Evolutionary conservation across 176 grass and related monocot species (phyloP).

Genomic region (Ananas comosus): DNA sequence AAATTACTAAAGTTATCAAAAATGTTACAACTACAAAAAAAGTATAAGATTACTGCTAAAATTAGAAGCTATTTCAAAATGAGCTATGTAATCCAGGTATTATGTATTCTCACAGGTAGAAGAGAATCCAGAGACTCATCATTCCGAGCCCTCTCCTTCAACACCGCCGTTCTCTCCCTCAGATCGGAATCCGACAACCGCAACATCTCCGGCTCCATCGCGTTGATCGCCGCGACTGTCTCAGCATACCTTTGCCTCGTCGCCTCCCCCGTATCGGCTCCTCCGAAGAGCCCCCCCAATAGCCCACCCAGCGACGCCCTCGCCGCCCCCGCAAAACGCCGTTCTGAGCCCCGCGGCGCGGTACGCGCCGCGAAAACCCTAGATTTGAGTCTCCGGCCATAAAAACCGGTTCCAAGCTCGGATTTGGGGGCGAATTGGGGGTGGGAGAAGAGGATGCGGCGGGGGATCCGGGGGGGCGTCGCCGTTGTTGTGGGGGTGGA

Average conservation of each 20-base stretch:
- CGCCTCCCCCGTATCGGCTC: conserved; percentile 71
- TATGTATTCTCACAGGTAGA: conserved; percentile 40
- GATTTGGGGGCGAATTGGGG: conserved; percentile 14
- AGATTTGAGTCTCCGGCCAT: conserved; percentile 1
- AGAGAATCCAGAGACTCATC: conserved; percentile 75
- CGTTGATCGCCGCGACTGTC: conserved; percentile 52
- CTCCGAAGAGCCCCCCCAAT: conserved; percentile 70
- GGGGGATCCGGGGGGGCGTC: conserved; percentile 5
- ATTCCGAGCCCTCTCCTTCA: conserved; percentile 61
- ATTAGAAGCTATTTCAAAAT: no score
- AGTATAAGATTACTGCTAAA: no score
- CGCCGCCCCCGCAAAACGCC: conserved; percentile 1
- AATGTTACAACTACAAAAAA: no score
- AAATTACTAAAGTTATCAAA: no score
- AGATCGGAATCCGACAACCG: conserved; percentile 61
- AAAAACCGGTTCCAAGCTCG: conserved; percentile 11
- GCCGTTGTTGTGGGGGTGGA: conserved; percentile 22
- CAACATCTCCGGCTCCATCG: conserved; percentile 64
- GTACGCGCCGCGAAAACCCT: neutral
- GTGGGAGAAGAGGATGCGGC: conserved; percentile 12
- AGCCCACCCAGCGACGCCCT: conserved; percentile 50
- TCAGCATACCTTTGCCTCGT: conserved; percentile 55
- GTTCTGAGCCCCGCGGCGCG: neutral
- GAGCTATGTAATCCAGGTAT: no score
- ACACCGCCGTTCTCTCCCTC: conserved; percentile 45